Percentiles rank a stretch among this genome's conserved stretches.
Evolutionary conservation across 768 basidiomycete genomes (phyloP).

Genomic region (Cystofilobasidium capitatum): DNA sequence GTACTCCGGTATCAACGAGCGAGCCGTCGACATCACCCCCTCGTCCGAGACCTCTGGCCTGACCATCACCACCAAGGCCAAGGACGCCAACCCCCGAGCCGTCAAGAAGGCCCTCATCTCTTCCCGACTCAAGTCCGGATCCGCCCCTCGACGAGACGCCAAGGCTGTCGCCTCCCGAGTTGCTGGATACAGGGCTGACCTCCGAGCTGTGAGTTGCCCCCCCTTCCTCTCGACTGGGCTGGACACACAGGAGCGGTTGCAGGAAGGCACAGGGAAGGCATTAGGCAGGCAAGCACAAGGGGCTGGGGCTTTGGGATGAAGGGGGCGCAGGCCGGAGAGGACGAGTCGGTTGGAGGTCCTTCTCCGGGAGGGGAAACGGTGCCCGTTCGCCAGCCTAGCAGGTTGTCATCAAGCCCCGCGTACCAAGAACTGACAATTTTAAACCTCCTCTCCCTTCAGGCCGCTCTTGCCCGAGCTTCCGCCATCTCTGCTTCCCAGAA

Average conservation of each 20-base stretch:
- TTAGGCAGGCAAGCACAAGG: too few relatives aligned
- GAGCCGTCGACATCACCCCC: conserved; percentile 41
- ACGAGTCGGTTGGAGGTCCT: too few relatives aligned
- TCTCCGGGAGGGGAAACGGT: neutral
- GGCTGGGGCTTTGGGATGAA: too few relatives aligned
- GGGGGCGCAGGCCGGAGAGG: too few relatives aligned
- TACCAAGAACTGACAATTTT: too few relatives aligned
- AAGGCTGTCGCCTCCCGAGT: conserved; percentile 40
- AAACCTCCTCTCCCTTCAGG: conserved; percentile 3
- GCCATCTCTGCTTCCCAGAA: conserved; percentile 27
- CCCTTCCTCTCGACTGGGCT: neutral
- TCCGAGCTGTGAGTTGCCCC: conserved; percentile 33
- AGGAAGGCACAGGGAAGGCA: too few relatives aligned
- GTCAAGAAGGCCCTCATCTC: conserved; percentile 23
- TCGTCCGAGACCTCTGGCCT: conserved; percentile 24
- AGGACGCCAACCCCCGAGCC: conserved; percentile 20
- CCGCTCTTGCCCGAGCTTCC: conserved; percentile 28
- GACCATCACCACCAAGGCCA: conserved; percentile 18
- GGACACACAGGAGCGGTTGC: too few relatives aligned
- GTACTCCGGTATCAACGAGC: conserved; percentile 78
- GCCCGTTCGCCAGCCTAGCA: neutral
- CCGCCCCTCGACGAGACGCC: conserved; percentile 34
- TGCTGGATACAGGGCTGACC: conserved; percentile 39
- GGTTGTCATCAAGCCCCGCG: neutral
- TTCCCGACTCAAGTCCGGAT: conserved; percentile 22